Percentiles rank a stretch among this genome's conserved stretches.
These are phyloP conservation scores for Pseudogymnoascus sp. DNA, from an alignment of 2,329 filamentous ascomycete genomes.

Conservation along the genomic window DNA sequence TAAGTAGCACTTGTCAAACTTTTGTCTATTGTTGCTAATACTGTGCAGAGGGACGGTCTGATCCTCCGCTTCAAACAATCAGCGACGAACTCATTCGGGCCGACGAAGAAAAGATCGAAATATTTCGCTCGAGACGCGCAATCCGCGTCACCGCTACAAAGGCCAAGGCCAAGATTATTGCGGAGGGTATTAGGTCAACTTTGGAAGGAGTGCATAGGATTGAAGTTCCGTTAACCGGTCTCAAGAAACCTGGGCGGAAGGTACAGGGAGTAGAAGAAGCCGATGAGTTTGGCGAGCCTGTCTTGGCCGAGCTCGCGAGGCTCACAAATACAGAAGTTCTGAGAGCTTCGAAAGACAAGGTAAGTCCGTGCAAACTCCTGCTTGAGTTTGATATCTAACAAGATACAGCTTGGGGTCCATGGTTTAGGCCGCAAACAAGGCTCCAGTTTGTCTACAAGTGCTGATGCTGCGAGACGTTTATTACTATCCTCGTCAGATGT, in stretches of 20 bases:
- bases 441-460: constrained; percentile 14
- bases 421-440: constrained; percentile 14
- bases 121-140: constrained; percentile 20
- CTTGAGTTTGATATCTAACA: constrained; percentile 10
- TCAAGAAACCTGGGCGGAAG: constrained; percentile 14
- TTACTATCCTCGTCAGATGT: constrained; percentile 20
- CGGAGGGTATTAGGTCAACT: constrained; percentile 19
- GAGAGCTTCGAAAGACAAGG: constrained; percentile 6
- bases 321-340: constrained; percentile 24
- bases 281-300: constrained; percentile 14
- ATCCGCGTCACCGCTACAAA: constrained; percentile 26
- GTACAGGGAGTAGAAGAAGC: not conserved
- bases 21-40: constrained; percentile 1
- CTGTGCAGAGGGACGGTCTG: constrained; percentile 15
- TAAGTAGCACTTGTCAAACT: constrained; percentile 16
- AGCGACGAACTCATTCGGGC: constrained; percentile 18
- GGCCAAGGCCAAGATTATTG: constrained; percentile 20
- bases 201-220: constrained; percentile 19
- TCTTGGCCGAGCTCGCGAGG: constrained; percentile 19
- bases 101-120: constrained; percentile 24
- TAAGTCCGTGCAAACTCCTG: not conserved
- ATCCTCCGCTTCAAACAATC: constrained; percentile 22
- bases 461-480: constrained; percentile 22
- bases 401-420: constrained; percentile 14
- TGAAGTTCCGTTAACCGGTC: constrained; percentile 16